A percentile compares a stretch with the other conserved stretches of the same genome.
Evolutionary conservation across 306 rosid genomes (phyloP).

Genomic region (Cicer judaicum): DNA sequence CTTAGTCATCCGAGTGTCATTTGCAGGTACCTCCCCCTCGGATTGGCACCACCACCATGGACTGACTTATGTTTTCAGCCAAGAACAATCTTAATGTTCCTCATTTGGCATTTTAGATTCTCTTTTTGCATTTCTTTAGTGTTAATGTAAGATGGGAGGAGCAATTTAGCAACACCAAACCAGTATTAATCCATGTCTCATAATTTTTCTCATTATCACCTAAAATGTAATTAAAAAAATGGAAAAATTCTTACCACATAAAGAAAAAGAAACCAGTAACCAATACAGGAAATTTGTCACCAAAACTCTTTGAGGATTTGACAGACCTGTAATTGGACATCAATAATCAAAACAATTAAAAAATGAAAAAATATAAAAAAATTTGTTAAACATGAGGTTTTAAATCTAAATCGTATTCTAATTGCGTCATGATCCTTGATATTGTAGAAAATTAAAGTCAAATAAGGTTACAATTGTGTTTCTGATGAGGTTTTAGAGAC

Average conservation of each 20-base stretch:
- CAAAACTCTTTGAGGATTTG: constrained; percentile 22
- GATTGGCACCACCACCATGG: too few relatives aligned
- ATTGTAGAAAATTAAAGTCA: too few relatives aligned
- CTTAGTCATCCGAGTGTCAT: too few relatives aligned
- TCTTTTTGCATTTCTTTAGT: not conserved
- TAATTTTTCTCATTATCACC: not conserved
- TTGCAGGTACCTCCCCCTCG: too few relatives aligned
- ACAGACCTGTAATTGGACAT: constrained; percentile 21
- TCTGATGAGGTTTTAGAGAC: too few relatives aligned
- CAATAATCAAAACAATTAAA: not conserved
- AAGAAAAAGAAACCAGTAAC: constrained; percentile 37
- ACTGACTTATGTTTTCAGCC: too few relatives aligned
- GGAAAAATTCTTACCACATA: constrained; percentile 9
- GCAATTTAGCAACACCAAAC: not conserved
- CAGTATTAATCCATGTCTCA: not conserved
- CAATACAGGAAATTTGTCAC: constrained; percentile 33
- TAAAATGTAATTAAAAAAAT: not conserved
- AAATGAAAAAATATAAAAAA: not conserved
- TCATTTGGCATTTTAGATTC: not conserved
- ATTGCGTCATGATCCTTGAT: too few relatives aligned
- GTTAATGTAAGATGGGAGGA: not conserved
- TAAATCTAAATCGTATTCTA: too few relatives aligned
- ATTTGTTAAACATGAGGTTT: not conserved
- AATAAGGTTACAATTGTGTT: too few relatives aligned
- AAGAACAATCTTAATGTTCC: not conserved